phyloP scores from a whole-genome alignment of 2,329 filamentous ascomycete species.

The Penicillium sp. region DNA sequence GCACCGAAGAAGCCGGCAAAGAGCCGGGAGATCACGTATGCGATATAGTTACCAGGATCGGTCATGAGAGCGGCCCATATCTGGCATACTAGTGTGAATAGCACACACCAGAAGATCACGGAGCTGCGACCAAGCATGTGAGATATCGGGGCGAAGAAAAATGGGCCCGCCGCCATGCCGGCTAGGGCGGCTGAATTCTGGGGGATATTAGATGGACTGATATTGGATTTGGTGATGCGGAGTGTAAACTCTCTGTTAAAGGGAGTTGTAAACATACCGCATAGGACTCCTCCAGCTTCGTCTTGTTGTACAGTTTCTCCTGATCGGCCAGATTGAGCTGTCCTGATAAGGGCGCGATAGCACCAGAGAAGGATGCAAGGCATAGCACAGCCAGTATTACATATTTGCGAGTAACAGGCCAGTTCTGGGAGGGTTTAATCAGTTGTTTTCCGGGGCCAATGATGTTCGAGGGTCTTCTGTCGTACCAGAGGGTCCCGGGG shows the following conservation, averaged over 20 bases:
- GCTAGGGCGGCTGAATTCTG: constrained; percentile 39
- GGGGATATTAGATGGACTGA: constrained; percentile 3
- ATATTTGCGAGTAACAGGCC: constrained; percentile 31
- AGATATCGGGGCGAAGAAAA: constrained; percentile 39
- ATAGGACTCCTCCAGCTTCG: constrained; percentile 31
- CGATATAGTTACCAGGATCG: constrained; percentile 30
- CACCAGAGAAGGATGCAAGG: constrained; percentile 36
- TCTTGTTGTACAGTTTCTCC: constrained; percentile 33
- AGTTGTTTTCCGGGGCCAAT: neutral
- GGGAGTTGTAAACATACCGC: constrained; percentile 22
- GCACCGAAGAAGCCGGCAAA: constrained; percentile 42
- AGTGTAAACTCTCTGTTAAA: neutral
- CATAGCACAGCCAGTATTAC: constrained; percentile 32
- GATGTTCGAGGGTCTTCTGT: neutral
- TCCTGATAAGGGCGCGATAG: constrained; percentile 33
- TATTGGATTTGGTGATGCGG: neutral
- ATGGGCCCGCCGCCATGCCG: constrained; percentile 38
- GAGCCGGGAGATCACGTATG: constrained; percentile 39
- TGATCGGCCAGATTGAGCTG: constrained; percentile 38
- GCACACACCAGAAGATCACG: constrained; percentile 39
- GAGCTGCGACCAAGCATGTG: constrained; percentile 37
- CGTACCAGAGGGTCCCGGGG: constrained; percentile 35
- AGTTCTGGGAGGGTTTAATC: constrained; percentile 28
- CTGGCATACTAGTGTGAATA: constrained; percentile 34
- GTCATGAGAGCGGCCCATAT: constrained; percentile 42